These are phyloP conservation scores for Xylaria flabelliformis DNA, from an alignment of 495 filamentous ascomycete genomes.

Conservation along the genomic window DNA sequence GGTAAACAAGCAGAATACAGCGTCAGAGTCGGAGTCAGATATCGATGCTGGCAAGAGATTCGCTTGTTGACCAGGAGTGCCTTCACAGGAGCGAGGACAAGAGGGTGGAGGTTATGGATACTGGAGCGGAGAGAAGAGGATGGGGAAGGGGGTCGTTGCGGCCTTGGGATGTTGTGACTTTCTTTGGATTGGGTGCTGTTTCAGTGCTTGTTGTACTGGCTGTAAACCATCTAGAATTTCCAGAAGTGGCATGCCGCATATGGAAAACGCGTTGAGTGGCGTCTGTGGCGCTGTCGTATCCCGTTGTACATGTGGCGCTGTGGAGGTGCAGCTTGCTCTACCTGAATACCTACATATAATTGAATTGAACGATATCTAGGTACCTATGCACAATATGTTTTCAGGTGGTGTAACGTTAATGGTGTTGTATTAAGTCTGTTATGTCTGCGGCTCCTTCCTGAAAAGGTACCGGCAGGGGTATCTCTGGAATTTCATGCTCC, in stretches of 20 bases:
- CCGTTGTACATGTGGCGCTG: too few relatives aligned
- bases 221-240: not conserved
- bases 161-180: not conserved
- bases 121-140: not conserved
- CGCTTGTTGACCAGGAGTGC: not conserved
- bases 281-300: slow-evolving; percentile 15
- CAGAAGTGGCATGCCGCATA: slow-evolving; percentile 17
- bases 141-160: not conserved
- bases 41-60: not conserved
- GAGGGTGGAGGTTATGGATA: not conserved
- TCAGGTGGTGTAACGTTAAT: not conserved
- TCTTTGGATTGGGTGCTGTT: slow-evolving; percentile 5
- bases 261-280: slow-evolving; percentile 15
- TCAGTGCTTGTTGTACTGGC: not conserved
- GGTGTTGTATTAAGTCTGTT: too few relatives aligned
- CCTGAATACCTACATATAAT: too few relatives aligned
- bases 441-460: too few relatives aligned
- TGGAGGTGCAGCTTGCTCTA: too few relatives aligned
- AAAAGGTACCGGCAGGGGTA: too few relatives aligned
- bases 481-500: too few relatives aligned
- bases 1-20: not conserved
- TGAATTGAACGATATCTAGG: too few relatives aligned
- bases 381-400: too few relatives aligned
- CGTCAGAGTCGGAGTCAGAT: not conserved
- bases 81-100: too few relatives aligned